phyloP scores from a whole-genome alignment of 2,329 filamentous ascomycete genomes.

The Colletotrichum sp. region DNA sequence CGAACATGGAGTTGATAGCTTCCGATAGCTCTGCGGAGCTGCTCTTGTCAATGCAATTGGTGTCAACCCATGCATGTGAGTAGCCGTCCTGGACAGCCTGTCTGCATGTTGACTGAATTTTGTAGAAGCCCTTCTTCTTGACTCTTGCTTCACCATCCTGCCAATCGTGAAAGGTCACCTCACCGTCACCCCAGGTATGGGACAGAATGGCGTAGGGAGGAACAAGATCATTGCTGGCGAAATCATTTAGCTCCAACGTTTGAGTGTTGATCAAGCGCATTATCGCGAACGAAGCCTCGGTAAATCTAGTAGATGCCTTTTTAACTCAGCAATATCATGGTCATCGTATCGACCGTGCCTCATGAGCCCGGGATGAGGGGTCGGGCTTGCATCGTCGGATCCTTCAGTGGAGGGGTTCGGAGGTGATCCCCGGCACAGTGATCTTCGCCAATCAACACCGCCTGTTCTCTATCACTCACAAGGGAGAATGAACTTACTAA shows the following conservation, averaged over 20 bases:
- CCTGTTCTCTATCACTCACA: not conserved
- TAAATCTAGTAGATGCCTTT: not conserved
- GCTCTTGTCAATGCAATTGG: constrained; percentile 1
- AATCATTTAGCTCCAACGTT: not conserved
- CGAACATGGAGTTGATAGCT: constrained; percentile 20
- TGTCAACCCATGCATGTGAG: not conserved
- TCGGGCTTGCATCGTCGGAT: not conserved
- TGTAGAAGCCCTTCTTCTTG: not conserved
- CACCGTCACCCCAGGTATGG: constrained; percentile 14
- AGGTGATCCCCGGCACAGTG: not conserved
- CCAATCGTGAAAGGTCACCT: constrained; percentile 7
- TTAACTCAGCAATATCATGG: not conserved
- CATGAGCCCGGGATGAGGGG: not conserved
- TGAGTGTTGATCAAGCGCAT: constrained; percentile 1
- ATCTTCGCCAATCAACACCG: not conserved
- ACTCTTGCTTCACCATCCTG: not conserved
- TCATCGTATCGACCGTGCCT: not conserved
- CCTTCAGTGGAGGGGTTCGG: not conserved
- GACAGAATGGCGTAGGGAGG: constrained; percentile 18
- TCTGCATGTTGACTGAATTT: not conserved
- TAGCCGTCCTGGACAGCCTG: not conserved
- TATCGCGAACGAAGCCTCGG: not conserved
- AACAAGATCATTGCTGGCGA: not conserved
- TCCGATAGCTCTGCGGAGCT: constrained; percentile 10
- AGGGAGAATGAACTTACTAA: not conserved